Percentiles rank a stretch among this genome's conserved stretches.
Conservation (phyloP, 805 yeast species). For the Yarrowia yakushimensis region DNA sequence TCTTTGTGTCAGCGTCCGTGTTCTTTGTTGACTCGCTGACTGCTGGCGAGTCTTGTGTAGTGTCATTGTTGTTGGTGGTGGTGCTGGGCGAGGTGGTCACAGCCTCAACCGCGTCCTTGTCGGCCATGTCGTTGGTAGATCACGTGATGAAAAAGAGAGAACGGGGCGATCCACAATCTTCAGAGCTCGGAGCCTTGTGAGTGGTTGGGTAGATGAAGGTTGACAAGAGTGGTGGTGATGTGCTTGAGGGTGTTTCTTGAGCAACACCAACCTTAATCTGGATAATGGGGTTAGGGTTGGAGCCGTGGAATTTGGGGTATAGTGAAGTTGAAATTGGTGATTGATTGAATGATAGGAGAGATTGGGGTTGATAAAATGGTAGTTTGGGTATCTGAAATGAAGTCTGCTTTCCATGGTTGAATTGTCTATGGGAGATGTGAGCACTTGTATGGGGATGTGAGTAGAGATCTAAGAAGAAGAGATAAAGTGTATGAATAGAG, state of each 20-base stretch:
- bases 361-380: too few species aligned
- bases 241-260: conserved; percentile 15
- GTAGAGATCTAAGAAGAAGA: too few species aligned
- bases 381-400: too few species aligned
- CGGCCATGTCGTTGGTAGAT: conserved; percentile 11
- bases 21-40: not conserved
- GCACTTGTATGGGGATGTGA: too few species aligned
- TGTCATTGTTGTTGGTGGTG: not conserved
- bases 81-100: too few species aligned
- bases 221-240: not conserved
- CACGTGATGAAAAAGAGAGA: not conserved
- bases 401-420: too few species aligned
- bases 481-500: too few species aligned
- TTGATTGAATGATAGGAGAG: too few species aligned
- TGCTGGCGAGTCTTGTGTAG: not conserved
- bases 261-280: conserved; percentile 14
- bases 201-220: not conserved
- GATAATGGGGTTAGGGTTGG: not conserved
- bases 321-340: too few species aligned
- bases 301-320: too few species aligned
- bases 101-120: not conserved
- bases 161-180: not conserved
- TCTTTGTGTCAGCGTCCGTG: not conserved
- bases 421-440: too few species aligned
- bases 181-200: not conserved